phyloP scores from a whole-genome alignment of 2,329 filamentous ascomycete genomes.

The Exophiala lecanii-corni region DNA sequence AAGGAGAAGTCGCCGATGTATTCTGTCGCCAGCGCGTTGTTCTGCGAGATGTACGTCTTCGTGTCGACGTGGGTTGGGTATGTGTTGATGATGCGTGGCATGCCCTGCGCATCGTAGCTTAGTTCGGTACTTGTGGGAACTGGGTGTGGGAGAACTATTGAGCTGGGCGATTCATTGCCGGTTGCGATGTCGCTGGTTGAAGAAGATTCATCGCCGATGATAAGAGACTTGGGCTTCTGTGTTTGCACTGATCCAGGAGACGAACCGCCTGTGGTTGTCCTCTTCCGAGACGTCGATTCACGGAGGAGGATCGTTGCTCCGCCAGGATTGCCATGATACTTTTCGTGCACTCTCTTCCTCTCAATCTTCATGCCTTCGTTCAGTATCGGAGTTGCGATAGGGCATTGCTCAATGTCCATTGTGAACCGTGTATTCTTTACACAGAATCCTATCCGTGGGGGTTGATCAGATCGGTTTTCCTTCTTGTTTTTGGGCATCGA shows the following conservation, averaged over 20 bases:
- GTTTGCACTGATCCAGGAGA: conserved; percentile 21
- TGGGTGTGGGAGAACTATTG: background rate
- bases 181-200: background rate
- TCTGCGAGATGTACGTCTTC: conserved; percentile 85
- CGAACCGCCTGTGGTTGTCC: conserved; percentile 28
- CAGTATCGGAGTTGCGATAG: conserved; percentile 85
- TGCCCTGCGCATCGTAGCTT: conserved; percentile 35
- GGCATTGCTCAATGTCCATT: conserved; percentile 95
- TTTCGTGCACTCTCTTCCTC: conserved; percentile 66
- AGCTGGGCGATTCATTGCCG: background rate
- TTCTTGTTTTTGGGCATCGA: conserved; percentile 46
- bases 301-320: conserved; percentile 86
- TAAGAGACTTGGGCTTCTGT: background rate
- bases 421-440: conserved; percentile 70
- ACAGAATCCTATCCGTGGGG: conserved; percentile 86
- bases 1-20: conserved; percentile 83
- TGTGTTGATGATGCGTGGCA: conserved; percentile 51
- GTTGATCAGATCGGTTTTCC: conserved; percentile 47
- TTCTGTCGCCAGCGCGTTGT: conserved; percentile 76
- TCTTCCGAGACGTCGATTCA: conserved; percentile 74
- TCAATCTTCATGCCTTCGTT: conserved; percentile 73
- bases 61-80: conserved; percentile 63
- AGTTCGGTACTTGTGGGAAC: conserved; percentile 4
- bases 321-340: conserved; percentile 66
- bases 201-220: background rate